Conservation (phyloP, 306 rosid species). For the Pachyrhizus erosus region DNA sequence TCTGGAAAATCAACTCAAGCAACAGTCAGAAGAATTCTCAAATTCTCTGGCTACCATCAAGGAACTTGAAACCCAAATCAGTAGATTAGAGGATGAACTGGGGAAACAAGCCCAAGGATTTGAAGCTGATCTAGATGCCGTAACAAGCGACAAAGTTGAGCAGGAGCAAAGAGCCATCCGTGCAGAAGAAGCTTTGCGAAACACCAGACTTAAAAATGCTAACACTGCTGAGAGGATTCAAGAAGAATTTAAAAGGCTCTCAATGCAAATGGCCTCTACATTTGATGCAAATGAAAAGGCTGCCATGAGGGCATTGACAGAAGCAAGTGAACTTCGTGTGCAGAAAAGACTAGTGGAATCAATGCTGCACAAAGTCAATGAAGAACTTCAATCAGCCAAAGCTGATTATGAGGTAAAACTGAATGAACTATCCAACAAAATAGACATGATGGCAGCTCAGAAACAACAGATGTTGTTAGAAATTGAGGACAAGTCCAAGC, state of each 20-base stretch:
- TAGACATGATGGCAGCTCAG: constrained; percentile 58
- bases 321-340: constrained; percentile 72
- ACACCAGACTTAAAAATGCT: constrained; percentile 74
- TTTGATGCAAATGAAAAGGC: constrained; percentile 89
- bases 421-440: constrained; percentile 57
- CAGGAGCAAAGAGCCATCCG: constrained; percentile 95
- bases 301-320: constrained; percentile 69
- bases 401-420: constrained; percentile 60
- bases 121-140: constrained; percentile 74
- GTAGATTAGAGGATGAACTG: constrained; percentile 75
- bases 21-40: constrained; percentile 67
- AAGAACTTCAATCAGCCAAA: constrained; percentile 63
- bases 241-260: constrained; percentile 83
- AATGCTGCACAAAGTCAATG: constrained; percentile 63
- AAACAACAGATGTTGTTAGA: constrained; percentile 63
- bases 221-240: constrained; percentile 86
- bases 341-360: constrained; percentile 71
- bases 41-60: constrained; percentile 67
- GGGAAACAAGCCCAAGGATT: constrained; percentile 75
- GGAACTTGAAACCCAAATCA: constrained; percentile 65
- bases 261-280: constrained; percentile 81
- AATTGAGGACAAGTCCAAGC: constrained; percentile 63
- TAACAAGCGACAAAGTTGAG: constrained; percentile 70
- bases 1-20: constrained; percentile 71
- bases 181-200: constrained; percentile 83